Evolutionary conservation across 306 rosid genomes (phyloP).

Genomic region (Lathyrus tuberosus): DNA sequence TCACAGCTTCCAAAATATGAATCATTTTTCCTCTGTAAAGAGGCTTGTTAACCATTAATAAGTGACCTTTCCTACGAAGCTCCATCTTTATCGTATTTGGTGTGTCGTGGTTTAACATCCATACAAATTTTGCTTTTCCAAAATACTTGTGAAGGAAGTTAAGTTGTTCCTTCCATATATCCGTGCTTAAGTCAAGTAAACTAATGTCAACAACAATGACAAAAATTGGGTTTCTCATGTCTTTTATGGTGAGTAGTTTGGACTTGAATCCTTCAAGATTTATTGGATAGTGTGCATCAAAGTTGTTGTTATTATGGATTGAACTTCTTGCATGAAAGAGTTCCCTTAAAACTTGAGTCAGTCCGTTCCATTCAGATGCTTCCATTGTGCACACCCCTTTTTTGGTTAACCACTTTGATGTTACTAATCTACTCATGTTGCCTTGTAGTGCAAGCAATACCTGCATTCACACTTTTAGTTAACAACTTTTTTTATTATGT

Average conservation of each 20-base stretch:
- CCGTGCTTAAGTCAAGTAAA: conserved; percentile 94
- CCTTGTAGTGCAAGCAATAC: conserved; percentile 84
- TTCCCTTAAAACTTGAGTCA: conserved; percentile 76
- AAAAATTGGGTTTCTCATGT: conserved; percentile 65
- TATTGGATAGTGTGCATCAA: conserved; percentile 59
- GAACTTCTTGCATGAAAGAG: conserved; percentile 70
- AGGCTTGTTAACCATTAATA: conserved; percentile 76
- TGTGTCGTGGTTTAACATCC: conserved; percentile 93
- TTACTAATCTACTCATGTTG: conserved; percentile 68
- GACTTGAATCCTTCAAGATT: conserved; percentile 56
- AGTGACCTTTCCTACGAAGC: conserved; percentile 80
- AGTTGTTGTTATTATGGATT: conserved; percentile 45
- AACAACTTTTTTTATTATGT: neutral
- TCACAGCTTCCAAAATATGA: conserved; percentile 80
- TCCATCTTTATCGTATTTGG: conserved; percentile 80
- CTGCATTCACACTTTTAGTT: conserved; percentile 46
- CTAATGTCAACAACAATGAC: conserved; percentile 82
- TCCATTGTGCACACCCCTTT: conserved; percentile 70
- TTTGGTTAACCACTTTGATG: conserved; percentile 77
- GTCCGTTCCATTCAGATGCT: conserved; percentile 96
- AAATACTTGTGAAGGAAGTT: conserved; percentile 78
- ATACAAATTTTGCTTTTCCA: conserved; percentile 82
- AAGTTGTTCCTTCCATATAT: conserved; percentile 96
- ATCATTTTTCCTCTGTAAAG: conserved; percentile 83
- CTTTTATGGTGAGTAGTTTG: conserved; percentile 58